These are phyloP conservation scores for Saturnispora kantuleensis DNA, from an alignment of 805 yeast genomes.

Conservation along the genomic window DNA sequence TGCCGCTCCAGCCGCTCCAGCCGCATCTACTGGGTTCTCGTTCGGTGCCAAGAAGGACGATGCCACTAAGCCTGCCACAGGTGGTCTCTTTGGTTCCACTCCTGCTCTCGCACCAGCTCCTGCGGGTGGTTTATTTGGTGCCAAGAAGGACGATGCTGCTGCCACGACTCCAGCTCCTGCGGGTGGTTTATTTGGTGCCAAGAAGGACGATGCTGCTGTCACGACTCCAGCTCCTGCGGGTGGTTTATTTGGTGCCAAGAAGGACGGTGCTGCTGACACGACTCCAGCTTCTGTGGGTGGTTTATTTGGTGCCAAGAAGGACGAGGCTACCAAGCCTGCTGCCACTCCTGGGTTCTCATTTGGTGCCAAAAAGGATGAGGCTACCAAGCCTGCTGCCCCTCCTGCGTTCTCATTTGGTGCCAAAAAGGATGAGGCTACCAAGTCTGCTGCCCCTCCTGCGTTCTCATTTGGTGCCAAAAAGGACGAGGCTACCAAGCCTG, in stretches of 20 bases:
- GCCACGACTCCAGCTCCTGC: constrained; percentile 9
- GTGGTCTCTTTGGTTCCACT: constrained; percentile 6
- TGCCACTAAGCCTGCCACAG: constrained; percentile 8
- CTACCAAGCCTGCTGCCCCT: constrained; percentile 3
- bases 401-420: constrained; percentile 13
- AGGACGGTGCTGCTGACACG: constrained; percentile 3
- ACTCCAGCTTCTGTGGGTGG: constrained; percentile 9
- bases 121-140: background rate
- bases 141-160: constrained; percentile 10
- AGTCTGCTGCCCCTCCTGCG: constrained; percentile 5
- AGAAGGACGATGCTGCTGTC: constrained; percentile 8
- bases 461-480: constrained; percentile 17
- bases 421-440: constrained; percentile 5
- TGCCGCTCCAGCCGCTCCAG: constrained; percentile 8
- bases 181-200: constrained; percentile 13
- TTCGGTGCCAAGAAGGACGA: constrained; percentile 6
- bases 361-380: constrained; percentile 9
- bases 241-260: constrained; percentile 8
- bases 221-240: constrained; percentile 8
- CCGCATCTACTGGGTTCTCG: background rate
- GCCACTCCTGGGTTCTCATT: constrained; percentile 12
- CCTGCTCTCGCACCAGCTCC: constrained; percentile 4
- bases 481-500: constrained; percentile 7
- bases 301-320: constrained; percentile 1
- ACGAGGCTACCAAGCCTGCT: constrained; percentile 6